Base-by-base conservation (phyloP, 2,329 filamentous ascomycete genomes). In the Penicillium decumbens region DNA sequence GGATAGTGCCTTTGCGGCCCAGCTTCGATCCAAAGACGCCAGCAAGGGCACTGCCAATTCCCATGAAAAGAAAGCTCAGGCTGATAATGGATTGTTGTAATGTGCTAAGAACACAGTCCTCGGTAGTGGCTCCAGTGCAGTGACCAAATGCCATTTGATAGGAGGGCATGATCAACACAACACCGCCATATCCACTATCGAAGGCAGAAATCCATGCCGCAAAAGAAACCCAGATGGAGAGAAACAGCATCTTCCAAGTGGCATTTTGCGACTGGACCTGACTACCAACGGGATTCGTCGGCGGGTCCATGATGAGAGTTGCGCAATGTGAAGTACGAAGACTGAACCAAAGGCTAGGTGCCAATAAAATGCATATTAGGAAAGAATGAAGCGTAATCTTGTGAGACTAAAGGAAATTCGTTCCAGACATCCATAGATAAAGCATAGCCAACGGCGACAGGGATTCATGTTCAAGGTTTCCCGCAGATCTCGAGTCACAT, bases 21-120 rank as follows among this genome's bases (percentile, higher is more conserved):
- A 58, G n/a, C 18, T 44, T 52, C 7, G 45, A 44, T 13, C 48
- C 51, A 9, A 43, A 28, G 23, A 57, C 9, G 6, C 55, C 53
- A 9, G 54, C 43, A 4, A 51, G 9, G 2, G 37, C 32, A n/a
- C 51, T 40, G 1, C 59, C 59, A 9, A 62, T 9, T 8, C 43
- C 55, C 23, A 55, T 49, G 42, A 61, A 62, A 10, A 62, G 47
- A n/a, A 54, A 28, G 15, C 45, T 49, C 37, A 61, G 13, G 23
- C 49, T 53, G 13, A 60, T 54, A 5, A 62, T 47, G 4, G 56
- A 58, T 33, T 62, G 58, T 42, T 62, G 54, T 29, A 56, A 35
- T 3, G 59, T 50, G 8, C 43, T 56, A 8, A 58, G 38, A 15
- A 32, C 27, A 32, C 50, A 57, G 1, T 33, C 12, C n/a, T 51